Conservation (phyloP, 2,329 filamentous ascomycete genomes). For the Paecilomyces niveus region DNA sequence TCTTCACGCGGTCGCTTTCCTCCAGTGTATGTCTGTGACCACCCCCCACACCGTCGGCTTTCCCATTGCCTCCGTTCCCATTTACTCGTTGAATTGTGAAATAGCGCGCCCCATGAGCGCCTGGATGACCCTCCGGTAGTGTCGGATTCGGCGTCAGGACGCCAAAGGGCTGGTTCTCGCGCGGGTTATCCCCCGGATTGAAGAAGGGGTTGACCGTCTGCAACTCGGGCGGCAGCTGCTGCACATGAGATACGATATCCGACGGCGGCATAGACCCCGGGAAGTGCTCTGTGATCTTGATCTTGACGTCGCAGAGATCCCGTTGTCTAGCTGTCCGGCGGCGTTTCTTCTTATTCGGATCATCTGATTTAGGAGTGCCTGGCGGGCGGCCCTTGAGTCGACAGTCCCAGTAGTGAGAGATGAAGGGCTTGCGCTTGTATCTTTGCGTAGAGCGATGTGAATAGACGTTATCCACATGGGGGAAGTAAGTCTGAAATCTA, state of each 20-base stretch:
- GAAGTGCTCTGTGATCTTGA: conserved; percentile 77
- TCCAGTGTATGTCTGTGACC: conserved; percentile 68
- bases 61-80: conserved; percentile 66
- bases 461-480: conserved; percentile 77
- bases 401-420: conserved; percentile 81
- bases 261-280: conserved; percentile 39
- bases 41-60: conserved; percentile 61
- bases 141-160: conserved; percentile 35
- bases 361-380: conserved; percentile 70
- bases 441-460: conserved; percentile 74
- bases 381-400: conserved; percentile 71
- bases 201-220: conserved; percentile 16
- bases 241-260: background rate
- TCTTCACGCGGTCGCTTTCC: conserved; percentile 73
- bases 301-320: conserved; percentile 79
- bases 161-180: conserved; percentile 30
- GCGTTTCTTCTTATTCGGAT: conserved; percentile 75
- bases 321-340: conserved; percentile 68
- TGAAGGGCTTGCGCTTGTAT: conserved; percentile 75
- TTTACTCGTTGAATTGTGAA: conserved; percentile 75
- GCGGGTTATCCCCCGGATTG: conserved; percentile 5
- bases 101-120: conserved; percentile 48
- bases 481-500: conserved; percentile 74
- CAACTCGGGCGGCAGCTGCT: conserved; percentile 16
- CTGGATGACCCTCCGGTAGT: conserved; percentile 39